These are phyloP conservation scores for Fusarium sambucinum DNA, from an alignment of 2,329 filamentous ascomycete genomes.

Conservation along the genomic window DNA sequence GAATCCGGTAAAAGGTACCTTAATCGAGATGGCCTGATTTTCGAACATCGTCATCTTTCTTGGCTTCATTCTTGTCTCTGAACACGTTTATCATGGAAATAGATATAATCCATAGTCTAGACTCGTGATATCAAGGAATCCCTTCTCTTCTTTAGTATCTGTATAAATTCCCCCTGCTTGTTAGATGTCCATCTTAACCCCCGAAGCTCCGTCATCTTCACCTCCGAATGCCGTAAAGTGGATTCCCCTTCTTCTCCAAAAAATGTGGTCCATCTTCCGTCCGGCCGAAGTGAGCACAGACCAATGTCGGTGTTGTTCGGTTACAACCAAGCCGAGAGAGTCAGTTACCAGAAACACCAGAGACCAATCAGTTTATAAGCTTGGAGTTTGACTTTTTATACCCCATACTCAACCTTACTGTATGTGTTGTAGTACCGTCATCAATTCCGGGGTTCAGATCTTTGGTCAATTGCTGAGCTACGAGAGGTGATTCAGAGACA, in stretches of 20 bases:
- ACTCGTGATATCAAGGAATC: rapidly evolving
- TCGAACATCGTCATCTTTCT: not conserved
- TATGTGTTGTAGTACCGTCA: not conserved
- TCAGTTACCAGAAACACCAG: not conserved
- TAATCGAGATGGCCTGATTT: constrained; percentile 35
- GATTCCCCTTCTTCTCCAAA: constrained; percentile 33
- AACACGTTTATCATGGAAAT: not conserved
- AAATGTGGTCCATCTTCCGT: constrained; percentile 38
- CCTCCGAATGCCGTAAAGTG: constrained; percentile 22
- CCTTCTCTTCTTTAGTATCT: too few relatives aligned
- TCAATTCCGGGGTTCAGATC: not conserved
- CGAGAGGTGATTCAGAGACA: too few relatives aligned
- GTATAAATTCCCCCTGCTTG: too few relatives aligned
- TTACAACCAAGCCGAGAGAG: constrained; percentile 18
- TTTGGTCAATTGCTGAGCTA: too few relatives aligned
- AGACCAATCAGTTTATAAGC: not conserved
- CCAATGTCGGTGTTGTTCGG: too few relatives aligned
- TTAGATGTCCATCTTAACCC: not conserved
- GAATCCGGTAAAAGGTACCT: constrained; percentile 5
- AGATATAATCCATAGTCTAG: rapidly evolving
- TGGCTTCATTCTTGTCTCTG: not conserved
- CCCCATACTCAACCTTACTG: not conserved
- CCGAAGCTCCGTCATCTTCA: not conserved
- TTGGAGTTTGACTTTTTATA: not conserved
- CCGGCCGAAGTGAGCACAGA: constrained; percentile 48